Evolutionary conservation across 1,284 basidiomycete genomes (phyloP), one percentile per base, ranked within the genome.

Genomic region (Neolentinus lepideus): DNA sequence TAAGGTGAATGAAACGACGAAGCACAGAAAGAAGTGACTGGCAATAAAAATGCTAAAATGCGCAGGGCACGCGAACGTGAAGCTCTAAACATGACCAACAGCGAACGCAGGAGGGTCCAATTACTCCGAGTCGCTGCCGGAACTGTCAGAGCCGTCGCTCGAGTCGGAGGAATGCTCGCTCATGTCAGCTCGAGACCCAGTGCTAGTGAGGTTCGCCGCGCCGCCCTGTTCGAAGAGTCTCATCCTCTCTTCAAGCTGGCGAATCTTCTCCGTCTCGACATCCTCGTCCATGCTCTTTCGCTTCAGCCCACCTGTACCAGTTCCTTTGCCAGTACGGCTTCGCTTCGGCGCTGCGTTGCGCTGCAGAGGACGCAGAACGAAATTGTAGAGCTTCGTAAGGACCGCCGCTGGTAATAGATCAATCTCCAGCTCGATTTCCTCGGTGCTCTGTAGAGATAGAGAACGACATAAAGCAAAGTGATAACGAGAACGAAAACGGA

Each of bases 381-480:
- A 93, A 71, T 95, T 94, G 77, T 97, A 98, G 26, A 98, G 79
- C 72, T 92, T 92, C 56, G 88, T 87, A 51, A 97, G 81, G 29
- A 95, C 94, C 21, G 80, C 71, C 3, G 88, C 76, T 53, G 94
- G 93, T 35, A 98, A 78, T 50, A 85, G 77, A 67, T 98, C 94
- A 63, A 98, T 97, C 71, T 98, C 95, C 48, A 98, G 83, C 72
- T 98, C 94, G 64, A 98, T 97, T 75, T 98, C 94, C 69, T 97
- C 92, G 54, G 88, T 91, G 69, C 90, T 92, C 89, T 94, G 74
- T 53, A 57, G 53, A 50, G 58, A 57, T 53, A 27, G 56, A 51
- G n/a, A 61, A 57, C 58, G 52, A 58, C 57, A 50, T 51, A 57
- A 16, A 51, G 36, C 52, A 19, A 43, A 11, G 19, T n/a, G n/a